phyloP scores from a whole-genome alignment of 2,329 filamentous ascomycete species.

The Aureobasidium sp. region DNA sequence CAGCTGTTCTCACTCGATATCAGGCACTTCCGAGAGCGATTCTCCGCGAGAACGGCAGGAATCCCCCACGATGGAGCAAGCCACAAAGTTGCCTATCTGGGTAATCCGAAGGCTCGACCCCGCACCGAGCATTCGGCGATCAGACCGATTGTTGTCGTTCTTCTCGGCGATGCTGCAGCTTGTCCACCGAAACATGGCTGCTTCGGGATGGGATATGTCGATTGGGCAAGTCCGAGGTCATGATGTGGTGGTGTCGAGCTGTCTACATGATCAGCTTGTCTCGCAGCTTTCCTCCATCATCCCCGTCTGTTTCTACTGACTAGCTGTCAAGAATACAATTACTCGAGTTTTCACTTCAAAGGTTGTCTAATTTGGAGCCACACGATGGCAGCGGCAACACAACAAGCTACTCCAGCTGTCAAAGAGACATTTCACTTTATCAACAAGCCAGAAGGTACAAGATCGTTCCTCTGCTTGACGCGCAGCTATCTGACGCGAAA shows the following conservation, averaged over 20 bases:
- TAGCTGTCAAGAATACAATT: background rate
- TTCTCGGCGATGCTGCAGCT: background rate
- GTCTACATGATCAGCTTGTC: constrained; percentile 1
- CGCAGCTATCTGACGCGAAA: background rate
- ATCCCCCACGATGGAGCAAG: background rate
- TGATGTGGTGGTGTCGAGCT: background rate
- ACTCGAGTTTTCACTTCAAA: background rate
- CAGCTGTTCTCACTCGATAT: background rate
- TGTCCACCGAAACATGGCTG: background rate
- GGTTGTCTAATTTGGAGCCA: rapidly evolving
- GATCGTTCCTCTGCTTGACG: background rate
- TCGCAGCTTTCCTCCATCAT: background rate
- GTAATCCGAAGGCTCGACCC: background rate
- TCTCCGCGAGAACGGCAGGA: background rate
- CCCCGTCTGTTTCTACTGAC: background rate
- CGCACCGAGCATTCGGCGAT: background rate
- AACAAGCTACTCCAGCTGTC: background rate
- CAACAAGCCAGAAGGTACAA: constrained; percentile 21
- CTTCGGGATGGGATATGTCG: background rate
- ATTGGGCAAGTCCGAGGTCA: constrained; percentile 5
- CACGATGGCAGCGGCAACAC: constrained; percentile 2
- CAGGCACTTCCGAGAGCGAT: background rate
- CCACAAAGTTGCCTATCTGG: background rate
- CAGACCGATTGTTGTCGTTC: background rate
- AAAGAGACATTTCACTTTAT: constrained; percentile 31